Percentiles rank a stretch among this genome's conserved stretches.
Conservation (phyloP, 371 early-diverging fungal species). For the Syncephalastrum sp. region DNA sequence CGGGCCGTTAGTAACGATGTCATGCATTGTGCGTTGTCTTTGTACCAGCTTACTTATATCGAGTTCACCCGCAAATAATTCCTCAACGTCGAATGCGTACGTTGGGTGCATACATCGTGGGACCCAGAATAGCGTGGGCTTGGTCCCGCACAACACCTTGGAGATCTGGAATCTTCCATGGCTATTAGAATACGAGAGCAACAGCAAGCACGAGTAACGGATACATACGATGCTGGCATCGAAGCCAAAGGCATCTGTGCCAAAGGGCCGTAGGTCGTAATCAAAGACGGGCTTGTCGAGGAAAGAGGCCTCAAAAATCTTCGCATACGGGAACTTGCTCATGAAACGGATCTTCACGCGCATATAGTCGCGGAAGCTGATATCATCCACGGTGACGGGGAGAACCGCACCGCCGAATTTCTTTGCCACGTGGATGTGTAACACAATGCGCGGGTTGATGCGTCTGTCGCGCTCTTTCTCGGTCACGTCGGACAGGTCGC, state of each 20-base stretch:
- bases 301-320: slow-evolving; percentile 84
- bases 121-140: slow-evolving; percentile 69
- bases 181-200: not conserved
- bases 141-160: slow-evolving; percentile 80
- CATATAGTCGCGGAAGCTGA: slow-evolving; percentile 85
- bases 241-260: slow-evolving; percentile 84
- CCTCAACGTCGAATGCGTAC: slow-evolving; percentile 77
- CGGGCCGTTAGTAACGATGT: not conserved
- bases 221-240: slow-evolving; percentile 71
- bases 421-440: slow-evolving; percentile 88
- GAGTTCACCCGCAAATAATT: slow-evolving; percentile 71
- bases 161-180: slow-evolving; percentile 59
- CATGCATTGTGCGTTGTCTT: not conserved
- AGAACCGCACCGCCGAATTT: slow-evolving; percentile 88
- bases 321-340: slow-evolving; percentile 86
- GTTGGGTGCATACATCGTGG: slow-evolving; percentile 87
- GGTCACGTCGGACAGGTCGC: slow-evolving; percentile 70
- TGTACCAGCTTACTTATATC: slow-evolving; percentile 32
- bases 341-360: slow-evolving; percentile 81
- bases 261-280: slow-evolving; percentile 90
- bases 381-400: slow-evolving; percentile 90
- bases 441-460: slow-evolving; percentile 91
- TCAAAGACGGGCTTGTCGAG: slow-evolving; percentile 89
- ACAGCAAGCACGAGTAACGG: too few relatives aligned
- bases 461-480: slow-evolving; percentile 55